Base-by-base conservation (phyloP, 139 green algal genomes). In the Micractinium sp. region DNA sequence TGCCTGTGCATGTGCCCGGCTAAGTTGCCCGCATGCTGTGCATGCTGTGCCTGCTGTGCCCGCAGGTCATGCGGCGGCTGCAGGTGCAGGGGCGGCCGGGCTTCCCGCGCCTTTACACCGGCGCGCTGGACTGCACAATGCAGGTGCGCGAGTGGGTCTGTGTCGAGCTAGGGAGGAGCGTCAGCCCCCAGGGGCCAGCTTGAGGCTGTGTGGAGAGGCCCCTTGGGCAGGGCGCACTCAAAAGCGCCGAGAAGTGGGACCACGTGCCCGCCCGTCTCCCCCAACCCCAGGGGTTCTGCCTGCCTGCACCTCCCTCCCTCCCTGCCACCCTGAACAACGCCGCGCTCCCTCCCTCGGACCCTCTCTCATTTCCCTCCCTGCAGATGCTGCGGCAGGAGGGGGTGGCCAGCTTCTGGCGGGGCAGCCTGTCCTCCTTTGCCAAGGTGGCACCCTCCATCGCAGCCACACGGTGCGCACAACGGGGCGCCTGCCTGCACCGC, bases 71-170 rank as follows among this genome's bases (percentile, higher is more conserved):
- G 67, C 80, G 88, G 25, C 90, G 90, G 53, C 78, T 93, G 87
- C 90, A 93, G 90, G 90, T 88, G 35, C 88, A 91, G 83, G 88
- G 88, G 33, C 69, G 81, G 31, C 88, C 88, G 0, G 88, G 88
- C 27, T 87, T 85, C 82, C 82, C 88, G 9, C 56, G 39, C 18
- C 60, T 25, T 27, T 91, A 91, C 73, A 36, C 29, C 16, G 83
- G 88, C 14, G 7, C 53, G 33, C 18, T 85, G 4, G 82, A 91
- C 74, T 91, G 88, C 87, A 69, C 80, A 15, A 25, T 20, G 74
- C 77, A 83, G 77, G 77, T 83, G 77, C n/a, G n/a, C n/a, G n/a
- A n/a, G n/a, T n/a, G n/a, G n/a, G n/a, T n/a, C n/a, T n/a, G n/a
- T n/a, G n/a, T n/a, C n/a, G n/a, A n/a, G n/a, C n/a, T n/a, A n/a